Base-by-base conservation (phyloP, 2,329 filamentous ascomycete species). In the Fusarium continuum region DNA sequence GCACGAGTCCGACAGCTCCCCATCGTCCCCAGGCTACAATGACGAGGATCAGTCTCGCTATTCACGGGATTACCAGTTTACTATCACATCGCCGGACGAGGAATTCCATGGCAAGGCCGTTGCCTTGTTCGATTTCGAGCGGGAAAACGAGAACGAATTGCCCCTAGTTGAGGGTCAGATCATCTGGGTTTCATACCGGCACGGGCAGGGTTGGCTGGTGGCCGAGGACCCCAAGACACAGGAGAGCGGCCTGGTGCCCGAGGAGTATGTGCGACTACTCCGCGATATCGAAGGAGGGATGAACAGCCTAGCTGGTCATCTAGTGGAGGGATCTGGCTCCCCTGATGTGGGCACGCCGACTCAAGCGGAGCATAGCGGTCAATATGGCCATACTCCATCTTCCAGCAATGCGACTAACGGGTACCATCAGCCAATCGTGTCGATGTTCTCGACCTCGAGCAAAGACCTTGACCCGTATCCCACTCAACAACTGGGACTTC, bases 71-170 rank as follows among this genome's bases (percentile, higher is more conserved):
- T 97, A 96, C 75, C 91, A 96, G 70, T 97, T 97, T 75, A 96
- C 92, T 16, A 96, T 97, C 69, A 94, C 92, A 14, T 96, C 92
- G 13, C 93, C 93, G 6, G 95, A 98, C 75, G 94, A 98, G 78
- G 93, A 98, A 76, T 97, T 97, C 86, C 93, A 97, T 73, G 95
- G 95, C 43, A 97, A 96, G 74, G 93, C 93, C 10, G 92, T 99
- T 23, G 95, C 95, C 7, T 82, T 99, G 19, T 99, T 97, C 74
- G 93, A 97, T 74, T 99, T 99, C 77, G 89, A 89, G 69, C 87
- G 93, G 26, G 94, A 98, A 76, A 97, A 98, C 74, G 93, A 97
- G 75, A 99, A 98, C 73, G 95, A 99, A 76, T 80, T 99, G 54
- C 92, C 93, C 5, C 80, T 99, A 40, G 88, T 92, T 1, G 95